Conservation (phyloP, 140 eudicot species). For the Stevia rebaudiana region DNA sequence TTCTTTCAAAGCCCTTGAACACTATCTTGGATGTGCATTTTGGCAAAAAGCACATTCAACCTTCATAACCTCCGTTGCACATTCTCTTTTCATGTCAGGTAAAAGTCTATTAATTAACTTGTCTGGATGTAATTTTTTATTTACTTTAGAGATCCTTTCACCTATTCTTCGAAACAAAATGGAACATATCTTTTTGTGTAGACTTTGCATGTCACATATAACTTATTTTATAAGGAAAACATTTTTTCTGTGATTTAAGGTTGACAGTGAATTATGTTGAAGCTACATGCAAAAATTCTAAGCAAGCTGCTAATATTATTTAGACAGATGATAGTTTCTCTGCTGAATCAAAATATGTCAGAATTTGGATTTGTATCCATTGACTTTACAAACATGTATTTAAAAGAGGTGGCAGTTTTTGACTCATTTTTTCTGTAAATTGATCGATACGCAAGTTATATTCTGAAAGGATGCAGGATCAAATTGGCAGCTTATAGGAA, state of each 20-base stretch:
- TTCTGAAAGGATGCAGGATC: not conserved
- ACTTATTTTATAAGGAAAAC: not conserved
- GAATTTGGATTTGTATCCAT: not conserved
- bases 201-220: not conserved
- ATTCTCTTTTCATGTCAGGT: constrained; percentile 83
- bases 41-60: constrained; percentile 94
- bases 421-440: not conserved
- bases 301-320: not conserved
- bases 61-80: constrained; percentile 67
- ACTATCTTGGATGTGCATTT: constrained; percentile 67
- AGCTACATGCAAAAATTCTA: not conserved
- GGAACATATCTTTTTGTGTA: not conserved
- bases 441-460: not conserved
- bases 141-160: not conserved
- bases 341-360: not conserved
- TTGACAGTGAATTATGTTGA: not conserved
- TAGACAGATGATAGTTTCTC: not conserved
- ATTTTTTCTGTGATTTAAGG: not conserved
- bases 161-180: not conserved
- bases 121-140: not conserved
- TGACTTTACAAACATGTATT: not conserved
- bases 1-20: constrained; percentile 65
- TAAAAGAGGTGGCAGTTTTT: not conserved
- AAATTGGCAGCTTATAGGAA: not conserved
- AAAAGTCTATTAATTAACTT: not conserved